phyloP scores from a whole-genome alignment of 2,329 filamentous ascomycete species.

The Fusarium coicis region DNA sequence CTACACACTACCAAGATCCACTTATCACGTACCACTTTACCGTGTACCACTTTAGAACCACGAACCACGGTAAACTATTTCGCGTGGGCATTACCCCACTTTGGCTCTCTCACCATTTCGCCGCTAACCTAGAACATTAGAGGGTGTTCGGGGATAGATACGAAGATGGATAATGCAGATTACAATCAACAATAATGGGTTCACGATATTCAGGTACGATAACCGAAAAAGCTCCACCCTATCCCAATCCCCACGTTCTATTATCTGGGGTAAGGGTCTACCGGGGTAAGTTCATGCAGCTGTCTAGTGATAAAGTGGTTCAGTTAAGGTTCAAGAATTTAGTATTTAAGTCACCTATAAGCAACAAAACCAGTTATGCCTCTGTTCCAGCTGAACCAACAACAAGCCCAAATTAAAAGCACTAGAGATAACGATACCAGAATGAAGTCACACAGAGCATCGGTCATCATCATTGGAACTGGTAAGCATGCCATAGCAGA shows the following conservation, averaged over 20 bases:
- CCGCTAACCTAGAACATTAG: background rate
- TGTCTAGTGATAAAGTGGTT: background rate
- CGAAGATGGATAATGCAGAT: background rate
- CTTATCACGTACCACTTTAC: background rate
- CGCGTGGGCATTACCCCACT: background rate
- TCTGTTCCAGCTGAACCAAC: rapidly evolving
- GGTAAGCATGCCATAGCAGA: rapidly evolving
- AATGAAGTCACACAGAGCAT: background rate
- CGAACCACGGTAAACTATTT: background rate
- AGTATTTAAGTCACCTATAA: background rate
- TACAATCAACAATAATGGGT: background rate
- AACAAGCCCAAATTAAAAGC: rapidly evolving
- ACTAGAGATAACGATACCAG: rapidly evolving
- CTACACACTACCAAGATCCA: background rate
- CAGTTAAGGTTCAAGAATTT: rapidly evolving
- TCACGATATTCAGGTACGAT: too few species aligned
- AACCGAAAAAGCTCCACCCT: background rate
- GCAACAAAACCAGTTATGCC: too few species aligned
- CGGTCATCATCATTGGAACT: background rate
- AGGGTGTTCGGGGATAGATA: background rate
- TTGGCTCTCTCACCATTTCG: background rate
- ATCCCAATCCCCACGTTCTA: background rate
- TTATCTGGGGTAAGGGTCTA: background rate
- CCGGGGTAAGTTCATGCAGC: background rate
- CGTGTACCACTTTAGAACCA: background rate